A percentile compares a stretch with the other conserved stretches of the same genome.
These are phyloP conservation scores for Trypanosoma caninum DNA, from an alignment of 208 protist species.

Conservation along the genomic window DNA sequence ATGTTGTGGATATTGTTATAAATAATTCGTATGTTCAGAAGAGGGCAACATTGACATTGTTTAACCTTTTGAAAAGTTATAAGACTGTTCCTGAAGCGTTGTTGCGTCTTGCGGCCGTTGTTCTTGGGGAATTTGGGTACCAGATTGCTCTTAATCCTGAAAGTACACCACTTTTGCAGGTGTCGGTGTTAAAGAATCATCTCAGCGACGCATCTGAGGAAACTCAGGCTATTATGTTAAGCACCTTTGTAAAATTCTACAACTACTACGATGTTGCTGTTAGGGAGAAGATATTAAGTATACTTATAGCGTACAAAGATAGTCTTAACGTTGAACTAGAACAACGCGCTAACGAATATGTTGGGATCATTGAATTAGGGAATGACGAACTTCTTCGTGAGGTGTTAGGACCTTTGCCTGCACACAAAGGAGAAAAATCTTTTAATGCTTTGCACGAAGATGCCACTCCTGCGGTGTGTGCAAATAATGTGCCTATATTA, in stretches of 20 bases:
- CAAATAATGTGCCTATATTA: too few relatives aligned
- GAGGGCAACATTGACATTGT: slow-evolving; percentile 87
- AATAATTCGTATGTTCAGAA: slow-evolving; percentile 96
- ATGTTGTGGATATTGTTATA: slow-evolving; percentile 95
- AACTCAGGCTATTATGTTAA: slow-evolving; percentile 92
- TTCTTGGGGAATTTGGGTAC: slow-evolving; percentile 98
- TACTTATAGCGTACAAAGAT: slow-evolving; percentile 58
- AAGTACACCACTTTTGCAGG: slow-evolving; percentile 78
- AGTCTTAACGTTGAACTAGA: slow-evolving; percentile 96
- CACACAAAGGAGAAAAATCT: slow-evolving; percentile 28
- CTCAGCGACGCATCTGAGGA: slow-evolving; percentile 51
- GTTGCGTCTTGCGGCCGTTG: slow-evolving; percentile 82
- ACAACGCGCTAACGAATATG: slow-evolving; percentile 96
- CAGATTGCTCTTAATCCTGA: slow-evolving; percentile 93
- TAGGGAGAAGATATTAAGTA: slow-evolving; percentile 66
- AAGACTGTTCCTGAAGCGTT: slow-evolving; percentile 44
- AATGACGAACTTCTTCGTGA: slow-evolving; percentile 61
- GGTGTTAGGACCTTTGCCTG: slow-evolving; percentile 71
- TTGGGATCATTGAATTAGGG: slow-evolving; percentile 66
- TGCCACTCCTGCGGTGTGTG: too few relatives aligned
- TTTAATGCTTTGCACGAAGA: not conserved
- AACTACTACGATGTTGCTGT: slow-evolving; percentile 88
- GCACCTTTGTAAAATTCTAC: slow-evolving; percentile 95
- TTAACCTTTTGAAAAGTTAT: slow-evolving; percentile 42
- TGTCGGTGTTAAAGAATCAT: slow-evolving; percentile 73